phyloP scores from a whole-genome alignment of 164 flowering plant genomes.

The Piper betle region DNA sequence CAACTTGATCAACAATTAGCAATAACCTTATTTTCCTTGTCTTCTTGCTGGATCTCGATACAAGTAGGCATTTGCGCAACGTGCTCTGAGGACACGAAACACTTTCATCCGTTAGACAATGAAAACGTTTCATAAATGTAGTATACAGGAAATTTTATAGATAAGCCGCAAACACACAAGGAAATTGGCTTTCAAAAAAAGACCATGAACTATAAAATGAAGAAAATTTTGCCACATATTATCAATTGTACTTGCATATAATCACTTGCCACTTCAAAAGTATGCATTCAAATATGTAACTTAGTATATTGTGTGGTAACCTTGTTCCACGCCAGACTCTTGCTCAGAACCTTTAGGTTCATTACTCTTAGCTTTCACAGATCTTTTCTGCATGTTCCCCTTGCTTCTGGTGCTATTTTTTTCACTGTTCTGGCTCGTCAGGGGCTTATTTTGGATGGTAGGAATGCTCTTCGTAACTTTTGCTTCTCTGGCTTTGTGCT shows the following conservation, averaged over 20 bases:
- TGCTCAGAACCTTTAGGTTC: constrained; percentile 25
- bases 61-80: constrained; percentile 5
- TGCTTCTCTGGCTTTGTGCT: constrained; percentile 28
- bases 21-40: constrained; percentile 71
- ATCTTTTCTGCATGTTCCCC: constrained; percentile 25
- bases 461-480: constrained; percentile 17
- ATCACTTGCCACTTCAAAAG: no score
- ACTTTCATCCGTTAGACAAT: no score
- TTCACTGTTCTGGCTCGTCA: constrained; percentile 22
- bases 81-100: constrained; percentile 12
- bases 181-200: no score
- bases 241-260: no score
- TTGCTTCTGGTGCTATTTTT: constrained; percentile 9
- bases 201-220: no score
- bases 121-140: background rate
- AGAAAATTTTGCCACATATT: no score
- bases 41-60: constrained; percentile 26
- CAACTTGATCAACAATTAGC: background rate
- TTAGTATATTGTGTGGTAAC: constrained; percentile 10
- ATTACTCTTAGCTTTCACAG: constrained; percentile 25
- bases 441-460: constrained; percentile 15
- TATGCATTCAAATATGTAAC: background rate
- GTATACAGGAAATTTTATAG: background rate
- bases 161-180: no score
- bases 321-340: constrained; percentile 29